Conservation (phyloP, 306 rosid genomes). For the Potentilla sterilis region DNA sequence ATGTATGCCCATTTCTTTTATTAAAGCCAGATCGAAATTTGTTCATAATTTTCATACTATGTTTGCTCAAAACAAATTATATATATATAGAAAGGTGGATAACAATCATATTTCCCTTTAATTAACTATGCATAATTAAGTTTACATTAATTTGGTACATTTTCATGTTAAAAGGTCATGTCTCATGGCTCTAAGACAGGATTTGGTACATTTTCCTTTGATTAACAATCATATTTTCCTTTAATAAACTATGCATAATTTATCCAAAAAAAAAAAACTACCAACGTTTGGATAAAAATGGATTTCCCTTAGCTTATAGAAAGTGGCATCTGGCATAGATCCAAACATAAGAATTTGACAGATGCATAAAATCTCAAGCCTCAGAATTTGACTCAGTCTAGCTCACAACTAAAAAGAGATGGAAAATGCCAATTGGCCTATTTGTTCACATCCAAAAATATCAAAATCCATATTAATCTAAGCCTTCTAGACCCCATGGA, state of each 20-base stretch:
- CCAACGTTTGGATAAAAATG: constrained; percentile 4
- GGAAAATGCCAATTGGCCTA: constrained; percentile 34
- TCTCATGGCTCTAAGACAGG: neutral
- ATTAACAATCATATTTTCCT: too few relatives aligned
- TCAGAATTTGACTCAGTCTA: constrained; percentile 30
- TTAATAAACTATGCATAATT: too few relatives aligned
- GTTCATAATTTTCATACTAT: neutral
- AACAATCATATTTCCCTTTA: neutral
- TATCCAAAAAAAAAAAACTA: neutral
- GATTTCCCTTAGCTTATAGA: neutral
- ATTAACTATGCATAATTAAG: neutral
- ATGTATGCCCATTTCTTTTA: neutral
- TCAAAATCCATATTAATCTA: constrained; percentile 13
- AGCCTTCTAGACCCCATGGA: constrained; percentile 35
- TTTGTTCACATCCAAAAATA: constrained; percentile 26
- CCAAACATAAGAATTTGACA: neutral
- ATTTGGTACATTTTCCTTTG: too few relatives aligned
- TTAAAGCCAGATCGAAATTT: constrained; percentile 7
- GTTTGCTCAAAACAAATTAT: neutral
- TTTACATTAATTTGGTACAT: neutral
- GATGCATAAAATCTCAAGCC: neutral
- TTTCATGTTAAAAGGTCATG: neutral
- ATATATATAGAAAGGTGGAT: neutral
- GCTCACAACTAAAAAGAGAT: constrained; percentile 3
- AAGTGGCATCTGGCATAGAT: constrained; percentile 15